These are phyloP conservation scores for Pyropia yezoensis DNA, from an alignment of 23 red algal species.

Conservation along the genomic window DNA sequence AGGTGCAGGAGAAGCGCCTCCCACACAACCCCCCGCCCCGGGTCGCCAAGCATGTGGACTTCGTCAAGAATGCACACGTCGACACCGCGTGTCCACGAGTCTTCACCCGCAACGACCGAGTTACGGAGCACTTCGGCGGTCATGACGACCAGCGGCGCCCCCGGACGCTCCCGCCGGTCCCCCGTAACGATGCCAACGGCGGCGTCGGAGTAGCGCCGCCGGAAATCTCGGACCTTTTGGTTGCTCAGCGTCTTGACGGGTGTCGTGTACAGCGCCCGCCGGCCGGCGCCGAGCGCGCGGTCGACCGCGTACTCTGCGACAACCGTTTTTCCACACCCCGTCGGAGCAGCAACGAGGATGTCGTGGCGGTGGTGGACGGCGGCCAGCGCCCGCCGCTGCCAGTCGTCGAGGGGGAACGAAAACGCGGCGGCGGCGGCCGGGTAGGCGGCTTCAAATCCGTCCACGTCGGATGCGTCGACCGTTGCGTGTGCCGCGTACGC, in stretches of 20 bases:
- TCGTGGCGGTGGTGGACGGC: slow-evolving; percentile 71
- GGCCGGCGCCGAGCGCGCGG: slow-evolving; percentile 43
- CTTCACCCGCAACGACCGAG: slow-evolving; percentile 79
- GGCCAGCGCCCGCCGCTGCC: slow-evolving; percentile 75
- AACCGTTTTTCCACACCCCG: slow-evolving; percentile 79
- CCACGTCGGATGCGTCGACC: slow-evolving; percentile 61
- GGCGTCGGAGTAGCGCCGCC: slow-evolving; percentile 25
- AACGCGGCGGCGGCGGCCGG: slow-evolving; percentile 58
- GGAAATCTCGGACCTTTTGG: slow-evolving; percentile 93
- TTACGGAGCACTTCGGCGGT: slow-evolving; percentile 87
- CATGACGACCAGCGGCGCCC: slow-evolving; percentile 78
- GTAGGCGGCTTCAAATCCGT: slow-evolving; percentile 7
- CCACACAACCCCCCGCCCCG: slow-evolving; percentile 91
- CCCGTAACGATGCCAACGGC: slow-evolving; percentile 77
- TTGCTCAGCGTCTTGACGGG: slow-evolving; percentile 95
- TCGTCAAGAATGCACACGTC: slow-evolving; percentile 88
- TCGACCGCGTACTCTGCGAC: slow-evolving; percentile 90
- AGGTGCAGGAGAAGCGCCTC: slow-evolving; percentile 84
- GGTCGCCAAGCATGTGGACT: slow-evolving; percentile 80
- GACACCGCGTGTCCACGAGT: slow-evolving; percentile 62
- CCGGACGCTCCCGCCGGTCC: slow-evolving; percentile 67
- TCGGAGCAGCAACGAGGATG: slow-evolving; percentile 90
- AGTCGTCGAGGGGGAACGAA: slow-evolving; percentile 73
- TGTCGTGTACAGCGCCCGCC: slow-evolving; percentile 81
- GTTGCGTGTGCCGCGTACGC: slow-evolving; percentile 40